Evolutionary conservation across 768 basidiomycete genomes (phyloP), one percentile per base, ranked within the genome.

Genomic region (Dacryopinax primogenitus): DNA sequence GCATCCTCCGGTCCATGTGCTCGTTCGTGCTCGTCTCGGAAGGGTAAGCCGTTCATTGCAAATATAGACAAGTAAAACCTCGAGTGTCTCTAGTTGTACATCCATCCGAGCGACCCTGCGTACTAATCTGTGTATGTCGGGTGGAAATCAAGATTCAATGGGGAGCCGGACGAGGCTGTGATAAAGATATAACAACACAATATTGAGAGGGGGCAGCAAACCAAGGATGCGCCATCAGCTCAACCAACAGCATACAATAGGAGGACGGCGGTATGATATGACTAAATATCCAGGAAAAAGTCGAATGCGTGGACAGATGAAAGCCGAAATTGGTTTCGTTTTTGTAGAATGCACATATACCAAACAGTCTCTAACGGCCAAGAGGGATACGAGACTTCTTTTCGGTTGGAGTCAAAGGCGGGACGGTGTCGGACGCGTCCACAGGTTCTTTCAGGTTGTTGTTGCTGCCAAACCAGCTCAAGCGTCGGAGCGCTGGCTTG

Each of bases 391-490:
- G 45, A 13, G 45, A 47, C 23, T 47, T 47, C 45, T 47, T 47
- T 47, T 13, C 23, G n/a, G 45, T 47, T 7, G 45, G 45, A 7
- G 45, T 47, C 13, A 47, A 7, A 7, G 45, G 45, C 11, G 45
- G 13, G 23, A 15, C 23, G 45, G 45, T 47, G 6, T 13, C 12
- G 13, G 45, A 7, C 7, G 13, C 45, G 11, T 23, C 45, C 11
- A 23, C 45, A 9, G 45, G 13, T 15, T 47, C 45, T 26, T 47
- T 47, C 45, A 47, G 45, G 45, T 47, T 47, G 45, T 47, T 47
- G 45, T 23, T 47, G 45, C 45, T 47, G 13, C 45, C 45, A 21
- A 47, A 47, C 45, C 45, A 47, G 45, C 45, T 47, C 45, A 47
- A n/a, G 12, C 37, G 45, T 13, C 45, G 45, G 11, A 47, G 45